A percentile compares a stretch with the other conserved stretches of the same genome.
phyloP scores from a whole-genome alignment of 108 stramenopile species.

The Cyclotella atomus region DNA sequence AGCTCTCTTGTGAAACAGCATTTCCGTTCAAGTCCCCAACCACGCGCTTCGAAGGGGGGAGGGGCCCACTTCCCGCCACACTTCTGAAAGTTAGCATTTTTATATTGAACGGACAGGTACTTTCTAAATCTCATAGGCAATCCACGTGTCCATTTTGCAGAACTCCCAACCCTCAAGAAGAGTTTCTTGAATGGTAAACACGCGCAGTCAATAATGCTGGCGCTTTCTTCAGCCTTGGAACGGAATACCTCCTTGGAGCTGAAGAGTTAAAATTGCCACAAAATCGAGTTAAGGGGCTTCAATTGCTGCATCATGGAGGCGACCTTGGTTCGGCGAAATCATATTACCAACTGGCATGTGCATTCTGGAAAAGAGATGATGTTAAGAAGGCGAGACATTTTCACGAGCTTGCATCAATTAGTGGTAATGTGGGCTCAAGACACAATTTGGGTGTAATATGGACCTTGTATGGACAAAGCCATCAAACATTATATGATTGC shows the following conservation, averaged over 20 bases:
- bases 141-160: not conserved
- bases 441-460: constrained; percentile 8
- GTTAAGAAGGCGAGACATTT: constrained; percentile 20
- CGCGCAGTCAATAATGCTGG: not conserved
- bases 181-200: not conserved
- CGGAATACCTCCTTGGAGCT: not conserved
- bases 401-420: constrained; percentile 24
- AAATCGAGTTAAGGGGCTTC: not conserved
- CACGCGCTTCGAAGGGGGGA: too few species aligned
- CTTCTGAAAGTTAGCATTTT: too few species aligned
- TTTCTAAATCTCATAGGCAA: not conserved
- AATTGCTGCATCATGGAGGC: not conserved
- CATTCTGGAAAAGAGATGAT: constrained; percentile 5
- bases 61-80: too few species aligned
- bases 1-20: too few species aligned
- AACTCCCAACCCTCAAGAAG: not conserved
- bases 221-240: not conserved
- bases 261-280: not conserved
- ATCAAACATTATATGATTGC: constrained; percentile 28
- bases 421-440: constrained; percentile 12
- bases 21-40: too few species aligned
- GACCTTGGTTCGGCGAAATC: not conserved
- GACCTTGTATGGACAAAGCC: not conserved
- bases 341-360: constrained; percentile 16
- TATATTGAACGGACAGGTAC: too few species aligned